A percentile compares a stretch with the other conserved stretches of the same genome.
phyloP scores from a whole-genome alignment of 768 basidiomycete species.

The Mycena leptocephala region DNA sequence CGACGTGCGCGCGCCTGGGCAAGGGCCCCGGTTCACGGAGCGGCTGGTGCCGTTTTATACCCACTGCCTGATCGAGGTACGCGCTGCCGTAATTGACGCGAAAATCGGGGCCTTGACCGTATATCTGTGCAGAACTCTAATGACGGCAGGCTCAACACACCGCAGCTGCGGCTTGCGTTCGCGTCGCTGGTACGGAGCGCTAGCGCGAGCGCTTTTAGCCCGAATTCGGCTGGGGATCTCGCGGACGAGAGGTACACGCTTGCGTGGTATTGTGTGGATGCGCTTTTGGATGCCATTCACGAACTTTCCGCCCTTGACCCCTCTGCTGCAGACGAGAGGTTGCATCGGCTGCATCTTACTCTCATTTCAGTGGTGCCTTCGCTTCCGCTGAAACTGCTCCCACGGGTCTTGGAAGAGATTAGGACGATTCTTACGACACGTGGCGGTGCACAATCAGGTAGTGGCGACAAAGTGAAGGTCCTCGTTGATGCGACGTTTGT shows the following conservation, averaged over 20 bases:
- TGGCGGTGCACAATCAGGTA: conserved; percentile 46
- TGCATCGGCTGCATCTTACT: conserved; percentile 75
- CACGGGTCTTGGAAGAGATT: conserved; percentile 68
- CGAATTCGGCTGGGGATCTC: conserved; percentile 6
- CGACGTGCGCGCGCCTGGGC: conserved; percentile 40
- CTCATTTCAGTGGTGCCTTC: conserved; percentile 79
- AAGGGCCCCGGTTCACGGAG: conserved; percentile 43
- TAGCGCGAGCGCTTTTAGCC: conserved; percentile 53
- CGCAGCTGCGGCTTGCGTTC: conserved; percentile 83
- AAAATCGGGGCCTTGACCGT: neutral
- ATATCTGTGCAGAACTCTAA: conserved; percentile 69
- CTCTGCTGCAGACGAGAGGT: conserved; percentile 43
- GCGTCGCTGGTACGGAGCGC: conserved; percentile 80
- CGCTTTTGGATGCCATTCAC: conserved; percentile 66
- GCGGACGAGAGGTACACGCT: conserved; percentile 58
- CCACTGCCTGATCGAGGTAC: conserved; percentile 79
- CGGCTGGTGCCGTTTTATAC: conserved; percentile 84
- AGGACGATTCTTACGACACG: conserved; percentile 47
- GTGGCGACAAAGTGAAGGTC: conserved; percentile 50
- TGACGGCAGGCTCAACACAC: conserved; percentile 71
- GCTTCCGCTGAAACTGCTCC: conserved; percentile 71
- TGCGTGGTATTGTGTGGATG: conserved; percentile 80
- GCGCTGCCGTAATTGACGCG: conserved; percentile 32
- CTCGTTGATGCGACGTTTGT: conserved; percentile 73
- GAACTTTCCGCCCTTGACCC: conserved; percentile 41